Conservation (phyloP, 257 asterid species). For the Nicotiana otophora region DNA sequence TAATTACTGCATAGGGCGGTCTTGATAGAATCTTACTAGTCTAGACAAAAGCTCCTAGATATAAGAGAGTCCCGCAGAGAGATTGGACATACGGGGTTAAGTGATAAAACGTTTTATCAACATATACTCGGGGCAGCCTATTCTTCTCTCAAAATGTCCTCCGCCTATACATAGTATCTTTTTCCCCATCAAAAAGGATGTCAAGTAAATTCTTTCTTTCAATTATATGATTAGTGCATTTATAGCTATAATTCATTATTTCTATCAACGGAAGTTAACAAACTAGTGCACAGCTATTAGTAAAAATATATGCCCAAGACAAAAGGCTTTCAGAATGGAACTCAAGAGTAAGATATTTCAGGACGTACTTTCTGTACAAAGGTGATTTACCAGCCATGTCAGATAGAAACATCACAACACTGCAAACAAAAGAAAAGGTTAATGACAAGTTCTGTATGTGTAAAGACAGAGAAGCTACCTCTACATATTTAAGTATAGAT, state of each 20-base stretch:
- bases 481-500: background rate
- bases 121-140: background rate
- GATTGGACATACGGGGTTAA: background rate
- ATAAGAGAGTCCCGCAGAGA: background rate
- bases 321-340: background rate
- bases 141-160: background rate
- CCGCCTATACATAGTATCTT: background rate
- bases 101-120: background rate
- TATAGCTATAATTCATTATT: background rate
- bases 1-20: background rate
- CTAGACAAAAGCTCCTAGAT: background rate
- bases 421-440: conserved; percentile 36
- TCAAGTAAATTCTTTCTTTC: background rate
- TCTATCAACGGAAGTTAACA: background rate
- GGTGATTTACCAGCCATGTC: conserved; percentile 96
- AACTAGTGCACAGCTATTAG: background rate
- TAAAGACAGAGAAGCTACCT: background rate
- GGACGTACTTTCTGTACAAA: conserved; percentile 82
- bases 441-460: background rate
- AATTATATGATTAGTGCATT: background rate
- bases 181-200: background rate
- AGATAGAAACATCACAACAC: conserved; percentile 78
- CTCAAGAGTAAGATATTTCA: background rate
- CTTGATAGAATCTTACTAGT: background rate
- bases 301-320: conserved; percentile 4